These are phyloP conservation scores for Scytalidium lignicola DNA, from an alignment of 2,329 filamentous ascomycete species.

Conservation along the genomic window DNA sequence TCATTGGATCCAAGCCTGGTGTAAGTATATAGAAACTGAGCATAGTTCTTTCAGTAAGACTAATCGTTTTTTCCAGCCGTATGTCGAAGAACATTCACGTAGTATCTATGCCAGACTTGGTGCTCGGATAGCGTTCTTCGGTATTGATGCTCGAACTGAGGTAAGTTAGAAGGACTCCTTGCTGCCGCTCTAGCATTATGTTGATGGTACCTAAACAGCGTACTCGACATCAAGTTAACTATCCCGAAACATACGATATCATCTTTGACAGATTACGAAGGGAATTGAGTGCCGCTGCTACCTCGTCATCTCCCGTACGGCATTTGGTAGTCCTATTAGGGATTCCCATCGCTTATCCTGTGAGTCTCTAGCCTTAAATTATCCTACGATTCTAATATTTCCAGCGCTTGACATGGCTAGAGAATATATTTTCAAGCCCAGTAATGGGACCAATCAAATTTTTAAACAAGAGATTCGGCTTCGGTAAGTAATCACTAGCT, in stretches of 20 bases:
- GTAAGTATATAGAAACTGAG: constrained; percentile 13
- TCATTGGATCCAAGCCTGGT: constrained; percentile 58
- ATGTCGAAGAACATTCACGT: constrained; percentile 81
- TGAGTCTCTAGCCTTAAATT: constrained; percentile 39
- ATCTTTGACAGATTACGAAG: constrained; percentile 72
- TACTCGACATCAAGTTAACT: constrained; percentile 91
- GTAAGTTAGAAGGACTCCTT: constrained; percentile 24
- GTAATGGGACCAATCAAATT: constrained; percentile 85
- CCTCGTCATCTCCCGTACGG: constrained; percentile 69
- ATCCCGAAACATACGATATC: constrained; percentile 80
- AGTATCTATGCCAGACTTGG: constrained; percentile 84
- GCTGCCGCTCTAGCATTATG: not conserved
- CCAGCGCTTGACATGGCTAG: constrained; percentile 86
- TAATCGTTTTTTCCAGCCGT: constrained; percentile 52
- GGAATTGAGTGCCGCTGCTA: constrained; percentile 66
- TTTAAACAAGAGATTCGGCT: constrained; percentile 82
- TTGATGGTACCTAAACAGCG: constrained; percentile 38
- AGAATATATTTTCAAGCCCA: constrained; percentile 84
- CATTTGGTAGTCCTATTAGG: constrained; percentile 85
- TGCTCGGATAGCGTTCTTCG: constrained; percentile 76
- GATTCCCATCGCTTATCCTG: constrained; percentile 80
- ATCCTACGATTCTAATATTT: constrained; percentile 9
- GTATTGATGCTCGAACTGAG: constrained; percentile 89
- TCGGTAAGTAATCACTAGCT: constrained; percentile 41
- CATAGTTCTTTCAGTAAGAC: not conserved